Base-by-base conservation (phyloP, 116 monocot species). In the Zostera marina region DNA sequence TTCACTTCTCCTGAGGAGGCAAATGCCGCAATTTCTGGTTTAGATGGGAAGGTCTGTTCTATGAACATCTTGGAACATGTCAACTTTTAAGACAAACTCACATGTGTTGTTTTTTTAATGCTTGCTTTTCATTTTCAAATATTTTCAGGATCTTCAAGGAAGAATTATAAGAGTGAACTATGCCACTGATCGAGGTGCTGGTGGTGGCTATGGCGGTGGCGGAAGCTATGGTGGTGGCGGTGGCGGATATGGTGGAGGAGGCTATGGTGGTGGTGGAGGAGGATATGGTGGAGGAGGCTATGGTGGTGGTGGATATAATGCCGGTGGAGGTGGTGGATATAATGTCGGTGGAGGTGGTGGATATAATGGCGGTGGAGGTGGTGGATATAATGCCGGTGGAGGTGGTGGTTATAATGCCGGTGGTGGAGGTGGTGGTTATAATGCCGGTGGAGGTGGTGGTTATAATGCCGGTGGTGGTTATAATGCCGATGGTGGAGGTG, bases 41-140 rank as follows among this genome's bases (percentile, higher is more conserved):
- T 85, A 85, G 89, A 96, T 74, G 96, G 96, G 59, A 85, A 89
- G 96, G 96, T 93, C 71, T 21, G 19, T 49, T 12, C 19, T 49
- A 49, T 49, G n/a, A 14, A 49, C 19, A 17, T 49, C 49, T 3
- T 32, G 32, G 2, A 32, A 32, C 32, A 32, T 3, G 32, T n/a
- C 1, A 32, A 32, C 32, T 32, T 1, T 32, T 32, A 2, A 32
- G 32, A 32, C 32, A 32, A 3, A 32, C 2, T 0, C 32, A 0
- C 32, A 32, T 2, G 5, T 32, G 5, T 1, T 45, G 2, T 49
- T 20, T 12, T 0, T 16, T 49, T 20, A 49, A 49, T 49, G 13
- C 47, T 47, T 47, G n/a, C n/a, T 48, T 47, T 47, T 6, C 20
- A 9, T 12, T 49, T 49, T 49, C 49, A 15, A 49, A 49, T 17